These are phyloP conservation scores for Neurospora intermedia DNA, from an alignment of 495 filamentous ascomycete genomes.

Conservation along the genomic window DNA sequence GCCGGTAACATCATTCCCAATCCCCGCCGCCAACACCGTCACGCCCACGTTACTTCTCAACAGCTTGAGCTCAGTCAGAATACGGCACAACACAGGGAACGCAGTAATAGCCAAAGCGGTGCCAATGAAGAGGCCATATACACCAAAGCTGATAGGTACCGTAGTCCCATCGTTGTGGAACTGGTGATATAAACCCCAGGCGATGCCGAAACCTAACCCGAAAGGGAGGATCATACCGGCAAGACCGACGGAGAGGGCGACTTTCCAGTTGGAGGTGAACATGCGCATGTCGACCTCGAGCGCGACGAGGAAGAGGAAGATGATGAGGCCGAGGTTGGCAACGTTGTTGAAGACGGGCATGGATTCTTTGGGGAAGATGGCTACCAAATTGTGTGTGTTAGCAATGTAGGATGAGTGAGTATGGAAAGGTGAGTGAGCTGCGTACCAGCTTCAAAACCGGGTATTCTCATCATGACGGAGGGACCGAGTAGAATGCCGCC, in stretches of 20 bases:
- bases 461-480: conserved; percentile 74
- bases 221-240: conserved; percentile 82
- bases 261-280: conserved; percentile 74
- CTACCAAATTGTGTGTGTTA: neutral
- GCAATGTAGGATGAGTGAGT: conserved; percentile 10
- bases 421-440: conserved; percentile 17
- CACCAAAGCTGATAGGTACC: conserved; percentile 57
- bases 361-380: conserved; percentile 67
- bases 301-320: conserved; percentile 89
- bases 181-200: conserved; percentile 74
- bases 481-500: conserved; percentile 86
- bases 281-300: conserved; percentile 88
- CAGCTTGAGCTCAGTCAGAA: conserved; percentile 85
- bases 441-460: conserved; percentile 62
- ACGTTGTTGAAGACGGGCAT: conserved; percentile 69
- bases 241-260: conserved; percentile 70
- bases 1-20: conserved; percentile 85
- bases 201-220: conserved; percentile 58
- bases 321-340: conserved; percentile 79
- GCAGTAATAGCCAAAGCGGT: conserved; percentile 94
- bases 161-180: conserved; percentile 59
- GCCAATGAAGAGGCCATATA: conserved; percentile 87
- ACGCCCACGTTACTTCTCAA: conserved; percentile 77
- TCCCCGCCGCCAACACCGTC: conserved; percentile 84
- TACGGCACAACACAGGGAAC: conserved; percentile 91